Percentiles rank a stretch among this genome's conserved stretches.
Evolutionary conservation across 2,329 filamentous ascomycete genomes (phyloP).

Genomic region (Alternaria sp.): DNA sequence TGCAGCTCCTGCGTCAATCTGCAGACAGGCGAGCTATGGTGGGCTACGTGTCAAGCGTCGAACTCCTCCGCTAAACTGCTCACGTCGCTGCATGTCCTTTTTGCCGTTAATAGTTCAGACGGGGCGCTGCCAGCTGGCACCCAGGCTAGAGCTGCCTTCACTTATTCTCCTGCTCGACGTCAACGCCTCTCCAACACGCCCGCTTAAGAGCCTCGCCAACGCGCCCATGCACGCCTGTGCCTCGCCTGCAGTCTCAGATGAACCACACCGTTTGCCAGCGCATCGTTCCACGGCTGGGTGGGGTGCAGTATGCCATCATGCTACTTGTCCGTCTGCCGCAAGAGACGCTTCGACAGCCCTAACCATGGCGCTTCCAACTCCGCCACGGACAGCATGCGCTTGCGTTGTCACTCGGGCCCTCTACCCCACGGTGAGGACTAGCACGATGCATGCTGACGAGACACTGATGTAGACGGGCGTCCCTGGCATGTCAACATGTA

Average conservation of each 20-base stretch:
- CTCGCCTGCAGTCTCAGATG: slow-evolving; percentile 24
- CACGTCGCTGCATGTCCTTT: slow-evolving; percentile 38
- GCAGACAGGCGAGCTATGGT: slow-evolving; percentile 46
- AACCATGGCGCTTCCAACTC: slow-evolving; percentile 13
- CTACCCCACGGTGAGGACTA: slow-evolving; percentile 28
- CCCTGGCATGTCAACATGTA: slow-evolving; percentile 15
- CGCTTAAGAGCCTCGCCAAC: slow-evolving; percentile 22
- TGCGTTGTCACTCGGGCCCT: slow-evolving; percentile 12
- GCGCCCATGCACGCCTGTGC: slow-evolving; percentile 30
- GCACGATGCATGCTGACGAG: slow-evolving; percentile 28
- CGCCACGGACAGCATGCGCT: slow-evolving; percentile 34
- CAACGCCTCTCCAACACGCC: slow-evolving; percentile 22
- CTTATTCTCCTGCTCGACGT: slow-evolving; percentile 25
- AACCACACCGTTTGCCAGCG: slow-evolving; percentile 32
- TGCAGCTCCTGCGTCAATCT: slow-evolving; percentile 51
- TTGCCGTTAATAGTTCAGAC: slow-evolving; percentile 33
- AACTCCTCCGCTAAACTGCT: slow-evolving; percentile 43
- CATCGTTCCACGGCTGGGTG: slow-evolving; percentile 26
- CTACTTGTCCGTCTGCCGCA: slow-evolving; percentile 11
- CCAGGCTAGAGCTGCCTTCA: slow-evolving; percentile 28
- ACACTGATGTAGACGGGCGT: slow-evolving; percentile 8
- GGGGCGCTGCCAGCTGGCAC: slow-evolving; percentile 49
- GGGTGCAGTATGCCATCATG: slow-evolving; percentile 20
- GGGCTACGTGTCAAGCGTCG: slow-evolving; percentile 46
- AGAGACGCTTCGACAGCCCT: slow-evolving; percentile 13